Conservation (phyloP, 2,329 filamentous ascomycete genomes). For the Paraphoma sp. region DNA sequence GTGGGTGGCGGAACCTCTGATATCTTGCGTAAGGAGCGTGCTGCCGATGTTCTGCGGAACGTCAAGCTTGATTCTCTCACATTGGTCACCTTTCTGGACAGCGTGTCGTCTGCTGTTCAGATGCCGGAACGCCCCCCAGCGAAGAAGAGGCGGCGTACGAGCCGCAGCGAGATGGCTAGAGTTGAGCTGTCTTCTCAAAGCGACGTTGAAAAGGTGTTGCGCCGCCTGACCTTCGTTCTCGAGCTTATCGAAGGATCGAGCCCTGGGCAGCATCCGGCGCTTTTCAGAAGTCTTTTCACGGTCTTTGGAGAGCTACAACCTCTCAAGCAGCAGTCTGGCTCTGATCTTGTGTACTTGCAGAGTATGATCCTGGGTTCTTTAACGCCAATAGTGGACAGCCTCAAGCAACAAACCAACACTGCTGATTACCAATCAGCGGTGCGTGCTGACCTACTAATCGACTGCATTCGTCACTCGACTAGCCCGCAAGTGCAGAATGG, state of each 20-base stretch:
- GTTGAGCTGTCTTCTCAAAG: slow-evolving; percentile 67
- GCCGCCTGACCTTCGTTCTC: slow-evolving; percentile 83
- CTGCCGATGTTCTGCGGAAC: slow-evolving; percentile 74
- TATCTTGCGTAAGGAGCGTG: slow-evolving; percentile 58
- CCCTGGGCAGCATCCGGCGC: slow-evolving; percentile 74
- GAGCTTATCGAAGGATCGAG: slow-evolving; percentile 85
- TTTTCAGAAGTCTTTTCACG: slow-evolving; percentile 82
- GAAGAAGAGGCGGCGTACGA: slow-evolving; percentile 80
- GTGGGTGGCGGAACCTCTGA: slow-evolving; percentile 38
- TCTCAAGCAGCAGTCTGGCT: slow-evolving; percentile 79
- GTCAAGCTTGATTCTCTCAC: slow-evolving; percentile 77
- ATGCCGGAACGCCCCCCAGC: slow-evolving; percentile 75
- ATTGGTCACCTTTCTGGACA: slow-evolving; percentile 74
- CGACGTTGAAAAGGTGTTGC: slow-evolving; percentile 71
- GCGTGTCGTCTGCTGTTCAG: slow-evolving; percentile 74
- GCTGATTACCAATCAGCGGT: slow-evolving; percentile 80
- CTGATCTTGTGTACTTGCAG: slow-evolving; percentile 89
- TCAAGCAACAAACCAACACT: slow-evolving; percentile 61
- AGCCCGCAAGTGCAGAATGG: slow-evolving; percentile 94
- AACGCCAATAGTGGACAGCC: slow-evolving; percentile 80
- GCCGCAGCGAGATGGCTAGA: slow-evolving; percentile 71
- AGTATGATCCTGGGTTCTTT: slow-evolving; percentile 83
- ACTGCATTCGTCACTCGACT: slow-evolving; percentile 89
- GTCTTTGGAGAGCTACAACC: slow-evolving; percentile 87
- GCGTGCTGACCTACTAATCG: slow-evolving; percentile 88